phyloP scores from a whole-genome alignment of 2,329 filamentous ascomycete genomes.

The Nakataea oryzae region DNA sequence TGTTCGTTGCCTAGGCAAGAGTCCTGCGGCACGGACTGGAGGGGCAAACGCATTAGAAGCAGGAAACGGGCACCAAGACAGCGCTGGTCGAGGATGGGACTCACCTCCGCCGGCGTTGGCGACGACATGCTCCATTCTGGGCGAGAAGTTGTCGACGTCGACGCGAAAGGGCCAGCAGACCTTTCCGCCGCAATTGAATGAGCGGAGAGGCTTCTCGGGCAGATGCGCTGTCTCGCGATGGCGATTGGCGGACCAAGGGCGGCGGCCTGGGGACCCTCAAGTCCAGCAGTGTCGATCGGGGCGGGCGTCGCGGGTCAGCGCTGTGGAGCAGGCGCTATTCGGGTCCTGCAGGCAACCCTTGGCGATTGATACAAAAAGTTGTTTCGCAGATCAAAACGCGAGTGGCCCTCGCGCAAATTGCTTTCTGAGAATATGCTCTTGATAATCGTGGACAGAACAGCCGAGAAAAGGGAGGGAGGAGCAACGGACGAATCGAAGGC shows the following conservation, averaged over 20 bases:
- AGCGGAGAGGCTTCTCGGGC: neutral
- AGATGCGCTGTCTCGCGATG: neutral
- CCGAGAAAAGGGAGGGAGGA: constrained; percentile 14
- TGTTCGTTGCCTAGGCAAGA: constrained; percentile 27
- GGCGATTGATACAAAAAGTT: neutral
- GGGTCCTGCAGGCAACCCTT: neutral
- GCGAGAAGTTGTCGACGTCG: neutral
- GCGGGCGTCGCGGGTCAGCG: constrained; percentile 2
- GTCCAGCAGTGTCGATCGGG: constrained; percentile 1
- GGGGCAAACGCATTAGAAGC: neutral
- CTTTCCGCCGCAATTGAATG: neutral
- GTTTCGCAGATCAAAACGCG: neutral
- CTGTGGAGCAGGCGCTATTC: neutral
- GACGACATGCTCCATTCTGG: neutral
- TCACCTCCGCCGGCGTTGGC: constrained; percentile 1
- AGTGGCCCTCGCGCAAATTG: neutral
- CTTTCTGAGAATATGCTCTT: neutral
- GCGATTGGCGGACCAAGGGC: neutral
- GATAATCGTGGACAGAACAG: constrained; percentile 14
- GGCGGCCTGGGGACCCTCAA: neutral
- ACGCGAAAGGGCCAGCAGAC: neutral
- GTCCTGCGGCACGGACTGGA: constrained; percentile 14
- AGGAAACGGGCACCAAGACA: neutral
- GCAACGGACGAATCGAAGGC: constrained; percentile 11
- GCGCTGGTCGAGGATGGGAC: neutral